Percentiles rank a stretch among this genome's conserved stretches.
Conservation (phyloP, 345 rosid genomes). For the Garcia nutans region DNA sequence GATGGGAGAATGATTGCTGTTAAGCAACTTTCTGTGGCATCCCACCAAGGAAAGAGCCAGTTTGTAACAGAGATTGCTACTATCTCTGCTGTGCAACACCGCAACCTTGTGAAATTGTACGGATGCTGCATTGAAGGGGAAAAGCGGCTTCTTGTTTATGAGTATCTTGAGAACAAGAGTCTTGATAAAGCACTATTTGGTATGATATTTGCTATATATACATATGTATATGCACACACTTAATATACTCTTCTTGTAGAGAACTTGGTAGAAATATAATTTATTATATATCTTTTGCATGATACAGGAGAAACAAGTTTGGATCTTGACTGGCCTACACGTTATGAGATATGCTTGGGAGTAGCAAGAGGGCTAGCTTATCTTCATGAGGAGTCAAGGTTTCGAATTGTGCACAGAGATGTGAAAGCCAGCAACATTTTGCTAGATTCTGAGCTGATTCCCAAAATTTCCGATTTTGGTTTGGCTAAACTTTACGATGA, state of each 20-base stretch:
- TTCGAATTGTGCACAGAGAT: slow-evolving; percentile 56
- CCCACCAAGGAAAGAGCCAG: slow-evolving; percentile 68
- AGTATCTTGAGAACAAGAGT: slow-evolving; percentile 67
- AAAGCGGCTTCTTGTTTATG: slow-evolving; percentile 65
- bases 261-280: neutral
- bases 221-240: neutral
- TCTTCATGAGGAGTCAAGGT: slow-evolving; percentile 65
- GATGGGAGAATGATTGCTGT: slow-evolving; percentile 72
- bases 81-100: slow-evolving; percentile 57
- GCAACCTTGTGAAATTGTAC: slow-evolving; percentile 67
- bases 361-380: slow-evolving; percentile 59
- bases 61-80: slow-evolving; percentile 74
- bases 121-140: slow-evolving; percentile 68
- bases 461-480: slow-evolving; percentile 65
- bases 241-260: neutral
- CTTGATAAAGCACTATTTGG: slow-evolving; percentile 70
- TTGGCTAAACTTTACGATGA: slow-evolving; percentile 62
- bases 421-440: slow-evolving; percentile 52
- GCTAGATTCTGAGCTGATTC: slow-evolving; percentile 47
- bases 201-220: slow-evolving; percentile 20
- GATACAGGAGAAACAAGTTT: slow-evolving; percentile 38
- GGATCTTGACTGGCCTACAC: slow-evolving; percentile 42
- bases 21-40: slow-evolving; percentile 62
- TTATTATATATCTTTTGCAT: slow-evolving; percentile 8
- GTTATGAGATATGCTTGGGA: slow-evolving; percentile 49